These are phyloP conservation scores for Spongiforma sp. DNA, from an alignment of 1,284 basidiomycete species.

Conservation along the genomic window DNA sequence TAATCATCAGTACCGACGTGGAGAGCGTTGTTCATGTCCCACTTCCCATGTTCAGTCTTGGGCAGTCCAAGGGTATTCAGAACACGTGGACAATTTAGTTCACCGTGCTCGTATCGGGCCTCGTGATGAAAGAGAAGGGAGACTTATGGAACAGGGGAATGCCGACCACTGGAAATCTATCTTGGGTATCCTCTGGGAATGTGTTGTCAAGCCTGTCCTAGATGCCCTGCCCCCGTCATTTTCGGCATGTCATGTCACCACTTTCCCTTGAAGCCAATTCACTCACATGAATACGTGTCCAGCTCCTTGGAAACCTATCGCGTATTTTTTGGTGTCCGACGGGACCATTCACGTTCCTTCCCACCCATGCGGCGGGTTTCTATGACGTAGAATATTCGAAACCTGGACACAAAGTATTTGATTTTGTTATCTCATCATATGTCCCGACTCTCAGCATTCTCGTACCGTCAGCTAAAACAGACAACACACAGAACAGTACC, in stretches of 20 bases:
- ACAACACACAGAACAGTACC: background rate
- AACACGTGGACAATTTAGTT: background rate
- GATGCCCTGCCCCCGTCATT: background rate
- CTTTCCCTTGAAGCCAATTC: background rate
- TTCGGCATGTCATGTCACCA: background rate
- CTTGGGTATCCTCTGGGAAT: background rate
- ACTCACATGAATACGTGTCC: background rate
- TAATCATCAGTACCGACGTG: background rate
- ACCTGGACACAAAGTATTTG: background rate
- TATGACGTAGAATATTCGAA: no score
- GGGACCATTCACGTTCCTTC: no score
- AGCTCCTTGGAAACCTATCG: background rate
- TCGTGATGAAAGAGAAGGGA: slow-evolving; percentile 1
- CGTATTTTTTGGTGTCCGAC: no score
- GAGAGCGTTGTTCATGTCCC: slow-evolving; percentile 7
- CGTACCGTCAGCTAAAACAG: background rate
- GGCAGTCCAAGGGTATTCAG: background rate
- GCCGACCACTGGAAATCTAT: background rate
- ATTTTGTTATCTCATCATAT: background rate
- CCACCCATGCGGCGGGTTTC: background rate
- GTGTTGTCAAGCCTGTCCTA: background rate
- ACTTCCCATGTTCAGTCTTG: slow-evolving; percentile 3
- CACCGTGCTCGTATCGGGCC: background rate
- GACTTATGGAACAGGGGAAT: background rate
- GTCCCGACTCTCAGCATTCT: background rate